Percentiles rank a stretch among this genome's conserved stretches.
Conservation (phyloP, 2,329 filamentous ascomycete genomes). For the Penicillium occitanis region DNA sequence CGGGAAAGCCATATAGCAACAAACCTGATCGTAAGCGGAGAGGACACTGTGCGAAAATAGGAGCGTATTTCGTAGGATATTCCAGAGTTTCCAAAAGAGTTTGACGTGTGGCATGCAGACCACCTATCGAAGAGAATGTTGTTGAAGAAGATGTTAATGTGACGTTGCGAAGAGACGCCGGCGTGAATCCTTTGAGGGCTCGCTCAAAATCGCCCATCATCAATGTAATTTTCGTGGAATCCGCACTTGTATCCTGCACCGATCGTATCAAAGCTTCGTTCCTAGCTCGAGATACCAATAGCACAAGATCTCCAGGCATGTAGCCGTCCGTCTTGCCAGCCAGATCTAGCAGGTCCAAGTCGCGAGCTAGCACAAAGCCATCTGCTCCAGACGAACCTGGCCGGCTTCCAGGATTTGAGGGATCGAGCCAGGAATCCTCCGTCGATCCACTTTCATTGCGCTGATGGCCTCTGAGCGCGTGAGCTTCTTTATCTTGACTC, state of each 20-base stretch:
- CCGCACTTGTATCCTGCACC: constrained; percentile 57
- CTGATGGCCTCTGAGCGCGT: constrained; percentile 44
- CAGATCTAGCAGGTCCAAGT: constrained; percentile 87
- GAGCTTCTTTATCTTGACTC: constrained; percentile 41
- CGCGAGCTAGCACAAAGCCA: constrained; percentile 70
- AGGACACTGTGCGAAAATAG: constrained; percentile 94
- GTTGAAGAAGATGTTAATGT: constrained; percentile 90
- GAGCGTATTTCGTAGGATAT: constrained; percentile 96
- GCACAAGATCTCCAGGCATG: constrained; percentile 89
- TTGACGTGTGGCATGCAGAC: constrained; percentile 78
- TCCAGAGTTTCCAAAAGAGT: constrained; percentile 93
- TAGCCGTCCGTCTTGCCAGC: constrained; percentile 95
- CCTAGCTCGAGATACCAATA: constrained; percentile 81
- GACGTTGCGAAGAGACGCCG: constrained; percentile 90
- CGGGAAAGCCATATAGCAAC: constrained; percentile 89
- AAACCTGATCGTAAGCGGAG: constrained; percentile 91
- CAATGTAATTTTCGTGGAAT: constrained; percentile 61
- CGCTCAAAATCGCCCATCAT: constrained; percentile 74
- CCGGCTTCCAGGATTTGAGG: constrained; percentile 58
- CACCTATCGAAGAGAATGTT: constrained; percentile 89
- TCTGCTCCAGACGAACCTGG: constrained; percentile 49
- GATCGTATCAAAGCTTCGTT: constrained; percentile 90
- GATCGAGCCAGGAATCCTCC: constrained; percentile 74
- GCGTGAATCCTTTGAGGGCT: constrained; percentile 89
- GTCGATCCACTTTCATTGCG: constrained; percentile 39